Percentiles rank a stretch among this genome's conserved stretches.
Conservation (phyloP, 805 yeast species). For the Clavispora vitiphila region DNA sequence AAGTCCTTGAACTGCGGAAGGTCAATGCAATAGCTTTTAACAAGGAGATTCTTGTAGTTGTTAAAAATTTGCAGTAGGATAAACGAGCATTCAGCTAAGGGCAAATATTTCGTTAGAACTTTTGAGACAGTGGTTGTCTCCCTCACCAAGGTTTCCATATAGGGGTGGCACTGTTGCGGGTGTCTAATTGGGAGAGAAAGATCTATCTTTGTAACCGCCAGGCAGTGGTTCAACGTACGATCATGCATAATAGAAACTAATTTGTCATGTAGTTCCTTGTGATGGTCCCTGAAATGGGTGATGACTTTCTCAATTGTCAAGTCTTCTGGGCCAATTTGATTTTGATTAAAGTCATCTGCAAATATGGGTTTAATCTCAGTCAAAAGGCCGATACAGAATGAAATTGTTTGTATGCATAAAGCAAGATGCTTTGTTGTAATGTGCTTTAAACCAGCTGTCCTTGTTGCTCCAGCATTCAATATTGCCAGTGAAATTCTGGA, state of each 20-base stretch:
- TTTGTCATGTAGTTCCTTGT: constrained; percentile 56
- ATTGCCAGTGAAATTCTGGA: constrained; percentile 55
- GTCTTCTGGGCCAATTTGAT: constrained; percentile 18
- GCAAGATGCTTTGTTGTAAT: constrained; percentile 71
- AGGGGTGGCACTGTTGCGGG: constrained; percentile 49
- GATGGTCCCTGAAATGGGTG: constrained; percentile 51
- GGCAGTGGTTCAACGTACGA: constrained; percentile 48
- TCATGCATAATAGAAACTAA: constrained; percentile 69
- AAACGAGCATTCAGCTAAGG: constrained; percentile 41
- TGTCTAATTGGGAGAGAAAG: constrained; percentile 44
- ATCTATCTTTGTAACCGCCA: constrained; percentile 41
- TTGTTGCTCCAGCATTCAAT: constrained; percentile 70
- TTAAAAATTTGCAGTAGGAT: constrained; percentile 50
- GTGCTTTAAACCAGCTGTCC: constrained; percentile 68
- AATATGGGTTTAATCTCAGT: constrained; percentile 21
- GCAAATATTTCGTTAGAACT: constrained; percentile 54
- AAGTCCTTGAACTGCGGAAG: constrained; percentile 44
- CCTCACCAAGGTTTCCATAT: constrained; percentile 61
- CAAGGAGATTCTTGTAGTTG: constrained; percentile 51
- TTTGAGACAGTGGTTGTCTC: constrained; percentile 63
- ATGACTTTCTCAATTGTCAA: constrained; percentile 26
- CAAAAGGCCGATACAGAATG: constrained; percentile 37
- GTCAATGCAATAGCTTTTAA: constrained; percentile 47
- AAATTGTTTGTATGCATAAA: constrained; percentile 60
- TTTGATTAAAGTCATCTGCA: background rate